Base-by-base conservation (phyloP, 2,329 filamentous ascomycete species). In the Colletotrichum sp. region DNA sequence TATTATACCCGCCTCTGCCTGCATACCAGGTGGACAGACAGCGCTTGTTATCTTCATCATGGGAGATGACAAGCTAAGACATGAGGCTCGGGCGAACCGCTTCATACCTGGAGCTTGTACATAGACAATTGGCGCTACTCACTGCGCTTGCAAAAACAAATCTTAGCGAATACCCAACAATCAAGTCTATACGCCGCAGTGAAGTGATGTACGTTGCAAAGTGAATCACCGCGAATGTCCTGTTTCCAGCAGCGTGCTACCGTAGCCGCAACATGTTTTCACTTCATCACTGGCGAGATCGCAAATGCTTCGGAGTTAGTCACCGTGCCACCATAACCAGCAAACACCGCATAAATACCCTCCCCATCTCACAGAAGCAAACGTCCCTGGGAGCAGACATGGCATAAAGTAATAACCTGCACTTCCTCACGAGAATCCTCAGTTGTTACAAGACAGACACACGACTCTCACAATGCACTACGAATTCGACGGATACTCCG, bases 1-100 rank as follows among this genome's bases (percentile, higher is more conserved):
- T 71, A 69, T 74, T 77, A 77, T 77, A 77, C 65, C 74, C 74
- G 52, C 69, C 57, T 34, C 68, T 64, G 57, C 71, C 70, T 69
- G 59, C 57, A 32, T 3, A 12, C 6, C 39, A 55, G 73, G 69
- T 63, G 30, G 68, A 64, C 44, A 69, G 39, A 63, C 44, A 59
- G 22, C 63, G 25, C 32, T 34, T 57, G 39, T 49, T 25, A 30
- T 59, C 30, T 29, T 32, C 61, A 8, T 3, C 15, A 32, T n/a
- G 27, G 30, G 34, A 36, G 49, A 22, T 49, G 44, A 34, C 62
- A 64, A 55, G 13, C 57, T 29, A 32, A 29, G 29, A 36, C 16
- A 49, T 27, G 29, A 19, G 19, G 52, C 27, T 27, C 64, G 39
- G 55, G n/a, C 64, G 39, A 27, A 19, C 8, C 19, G 27, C 69